Base-by-base conservation (phyloP, 441 rosid species). In the Populus hybrid region DNA sequence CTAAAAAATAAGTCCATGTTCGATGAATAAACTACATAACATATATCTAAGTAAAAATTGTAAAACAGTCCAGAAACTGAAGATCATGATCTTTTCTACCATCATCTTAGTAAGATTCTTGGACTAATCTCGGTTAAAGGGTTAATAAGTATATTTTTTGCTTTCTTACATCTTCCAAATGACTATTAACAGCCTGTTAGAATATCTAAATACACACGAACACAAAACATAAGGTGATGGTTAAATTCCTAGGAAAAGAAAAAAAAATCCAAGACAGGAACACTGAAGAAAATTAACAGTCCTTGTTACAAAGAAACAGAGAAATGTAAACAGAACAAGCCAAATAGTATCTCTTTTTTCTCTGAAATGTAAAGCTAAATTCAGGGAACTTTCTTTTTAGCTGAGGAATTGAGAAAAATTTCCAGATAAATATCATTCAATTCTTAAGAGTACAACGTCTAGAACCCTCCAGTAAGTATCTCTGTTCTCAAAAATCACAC, bases 1-100 rank as follows among this genome's bases (percentile, higher is more conserved):
- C 9, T 24, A 16, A 63, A 76, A 21, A 68, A 72, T 32, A 10
- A 76, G 77, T 70, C 46, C 66, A 36, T 63, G 21, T 75, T n/a
- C 8, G 32, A 30, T 11, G 3, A 54, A 75, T 14, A 67, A 54
- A 18, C 46, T 61, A 42, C 24, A 30, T 18, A 10, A 54, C 16
- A 11, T 34, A 20, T 40, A 40, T 26, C 20, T 12, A 46, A 1
- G 3, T 63, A 2, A 38, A 67, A 3, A 67, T 46, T 46, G 54
- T 50, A 30, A 16, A 76, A 72, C 4, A 30, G 32, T 30, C 32
- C 18, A 65, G 34, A 64, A 14, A 40, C 6, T 18, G 34, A 38
- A 63, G 24, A 65, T 30, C 6, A 65, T 9, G 10, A 9, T 64
- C 67, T 8, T 72, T 50, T 50, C 26, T 72, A 6, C 68, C 38